phyloP scores from a whole-genome alignment of 371 early-diverging fungal genomes.

The Chytridiales sp. region DNA sequence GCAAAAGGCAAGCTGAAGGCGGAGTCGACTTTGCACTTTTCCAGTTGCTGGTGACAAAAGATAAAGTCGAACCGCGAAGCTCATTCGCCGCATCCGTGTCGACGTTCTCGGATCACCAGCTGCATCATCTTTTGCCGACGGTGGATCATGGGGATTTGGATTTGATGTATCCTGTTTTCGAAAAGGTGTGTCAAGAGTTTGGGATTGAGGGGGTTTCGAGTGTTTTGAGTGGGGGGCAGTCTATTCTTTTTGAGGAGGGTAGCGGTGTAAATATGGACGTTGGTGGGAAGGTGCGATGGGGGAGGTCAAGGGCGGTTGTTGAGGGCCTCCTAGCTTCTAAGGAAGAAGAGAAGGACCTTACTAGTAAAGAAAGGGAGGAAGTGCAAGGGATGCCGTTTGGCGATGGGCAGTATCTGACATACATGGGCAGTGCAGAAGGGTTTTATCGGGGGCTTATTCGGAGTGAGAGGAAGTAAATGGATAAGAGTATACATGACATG shows the following conservation, averaged over 20 bases:
- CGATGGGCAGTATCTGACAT: not conserved
- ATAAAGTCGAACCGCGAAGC: not conserved
- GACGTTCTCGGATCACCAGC: not conserved
- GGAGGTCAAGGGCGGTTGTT: too few relatives aligned
- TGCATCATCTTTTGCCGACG: conserved; percentile 3
- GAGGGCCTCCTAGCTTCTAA: too few relatives aligned
- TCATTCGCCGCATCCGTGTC: not conserved
- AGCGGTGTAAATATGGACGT: not conserved
- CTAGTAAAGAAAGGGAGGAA: not conserved
- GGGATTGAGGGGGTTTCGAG: not conserved
- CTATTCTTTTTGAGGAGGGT: not conserved
- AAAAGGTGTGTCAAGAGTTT: not conserved
- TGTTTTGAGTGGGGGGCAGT: not conserved
- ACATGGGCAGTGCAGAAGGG: too few relatives aligned
- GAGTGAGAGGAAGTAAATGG: too few relatives aligned
- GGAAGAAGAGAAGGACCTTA: not conserved
- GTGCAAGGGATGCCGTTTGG: not conserved
- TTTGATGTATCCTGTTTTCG: not conserved
- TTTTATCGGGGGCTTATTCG: too few relatives aligned
- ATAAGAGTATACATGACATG: too few relatives aligned
- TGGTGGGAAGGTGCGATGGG: not conserved
- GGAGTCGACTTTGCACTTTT: not conserved
- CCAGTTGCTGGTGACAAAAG: not conserved
- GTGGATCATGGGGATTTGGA: not conserved
- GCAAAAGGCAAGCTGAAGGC: not conserved